Base-by-base conservation (phyloP, 768 basidiomycete species). In the Rhizopogon roseolus region DNA sequence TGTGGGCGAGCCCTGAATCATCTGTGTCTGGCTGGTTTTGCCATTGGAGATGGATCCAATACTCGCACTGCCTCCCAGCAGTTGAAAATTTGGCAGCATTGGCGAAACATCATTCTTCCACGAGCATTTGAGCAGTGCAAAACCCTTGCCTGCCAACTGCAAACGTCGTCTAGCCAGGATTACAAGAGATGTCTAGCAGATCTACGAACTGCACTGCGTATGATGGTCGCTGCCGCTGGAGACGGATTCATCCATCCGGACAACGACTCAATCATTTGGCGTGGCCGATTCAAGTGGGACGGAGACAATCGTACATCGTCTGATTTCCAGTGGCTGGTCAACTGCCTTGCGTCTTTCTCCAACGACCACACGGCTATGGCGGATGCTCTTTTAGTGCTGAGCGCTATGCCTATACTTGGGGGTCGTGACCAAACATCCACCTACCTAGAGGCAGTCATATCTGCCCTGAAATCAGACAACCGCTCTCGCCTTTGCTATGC, bases 1-100 rank as follows among this genome's bases (percentile, higher is more conserved):
- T 50, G 48, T 39, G 52, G 52, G 6, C 32, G 9, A 39, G 52
- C 52, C n/a, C 37, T 53, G 9, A 29, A 50, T 9, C 10, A 53
- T 37, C 25, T 53, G 13, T 53, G 37, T 17, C 29, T 45, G 17
- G 19, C 7, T 34, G 29, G 13, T 44, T 2, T 29, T 4, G 9
- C 43, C 9, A 29, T 29, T 17, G 28, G 6, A 19, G 17, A 46
- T 46, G 17, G 34, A 19, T 19, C 29, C 45, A 46, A 14, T 14
- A 5, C 29, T 29, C 29, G 17, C 32, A 34, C 28, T 45, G 17
- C 44, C 29, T 45, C 28, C 10, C 17, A 11, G n/a, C 44, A 45
- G 44, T 13, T 19, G 44, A 19, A 4, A 34, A 46, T 34, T 46
- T 46, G 45, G 45, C 44, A 13, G 5, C 28, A 19, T 6, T 45